Evolutionary conservation across 495 filamentous ascomycete species (phyloP), one percentile per base, ranked within the genome.

Genomic region (Penicillium canescens): DNA sequence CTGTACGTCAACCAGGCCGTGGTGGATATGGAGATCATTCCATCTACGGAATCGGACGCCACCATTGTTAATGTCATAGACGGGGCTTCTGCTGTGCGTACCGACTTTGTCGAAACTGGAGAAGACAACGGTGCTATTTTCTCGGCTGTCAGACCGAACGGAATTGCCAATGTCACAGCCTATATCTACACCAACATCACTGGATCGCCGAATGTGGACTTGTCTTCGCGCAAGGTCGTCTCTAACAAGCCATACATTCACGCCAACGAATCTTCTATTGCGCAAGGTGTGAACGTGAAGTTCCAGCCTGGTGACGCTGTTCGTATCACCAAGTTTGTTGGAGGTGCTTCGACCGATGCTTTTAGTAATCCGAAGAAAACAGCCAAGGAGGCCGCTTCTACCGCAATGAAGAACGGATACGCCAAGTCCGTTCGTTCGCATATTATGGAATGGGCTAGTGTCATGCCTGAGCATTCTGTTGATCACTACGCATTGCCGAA

Each of bases 401-500:
- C 65, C 5, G 84, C 66, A 4, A 57, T 74, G 42, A 52, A 51
- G 2, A 69, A 61, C 12, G 84, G 84, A 1, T 86, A 75, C 42
- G 42, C 60, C n/a, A 37, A 50, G n/a, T 75, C 79, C 8, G 63
- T 85, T 31, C 59, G 63, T 2, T 68, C 72, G 2, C 83, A 86
- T 53, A 66, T 75, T 3, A 45, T 61, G 9, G 84, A 86, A 54
- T 87, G 84, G 84, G 70, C 74, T 0, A 68, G 42, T 9, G 74
- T 85, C 9, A 73, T 82, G 68, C 72, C 74, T 3, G 68, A 76
- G 0, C 74, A 81, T 46, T 83, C 83, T 12, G 83, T 90, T 18
- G 85, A 91, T 62, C 74, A 75, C 55, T 89, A 82, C 57, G 68
- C 72, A 3, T 68, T 80, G 44, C 82, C 85, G 0, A 85, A 85